These are phyloP conservation scores for Fusarium tuaranense DNA, from an alignment of 2,329 filamentous ascomycete genomes.

Conservation along the genomic window DNA sequence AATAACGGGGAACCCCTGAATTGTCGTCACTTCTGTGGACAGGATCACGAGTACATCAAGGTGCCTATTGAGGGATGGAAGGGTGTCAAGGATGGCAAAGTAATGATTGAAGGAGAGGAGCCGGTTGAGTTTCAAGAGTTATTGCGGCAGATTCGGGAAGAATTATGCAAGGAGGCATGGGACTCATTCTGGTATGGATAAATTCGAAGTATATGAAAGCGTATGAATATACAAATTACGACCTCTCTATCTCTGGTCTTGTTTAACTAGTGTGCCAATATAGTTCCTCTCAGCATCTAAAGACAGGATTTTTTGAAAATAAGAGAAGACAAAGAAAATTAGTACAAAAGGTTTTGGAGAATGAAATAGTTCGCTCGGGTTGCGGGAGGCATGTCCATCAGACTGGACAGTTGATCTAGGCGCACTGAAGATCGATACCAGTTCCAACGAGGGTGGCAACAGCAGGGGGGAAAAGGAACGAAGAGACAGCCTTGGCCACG, in stretches of 20 bases:
- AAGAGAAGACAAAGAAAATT: neutral
- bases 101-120: conserved; percentile 34
- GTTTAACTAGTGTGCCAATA: neutral
- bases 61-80: conserved; percentile 33
- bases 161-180: conserved; percentile 28
- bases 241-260: neutral
- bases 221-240: neutral
- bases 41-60: conserved; percentile 28
- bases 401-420: neutral
- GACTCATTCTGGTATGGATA: conserved; percentile 18
- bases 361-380: neutral
- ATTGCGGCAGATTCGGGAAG: conserved; percentile 13
- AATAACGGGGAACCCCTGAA: conserved; percentile 21
- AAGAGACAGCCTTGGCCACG: neutral
- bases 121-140: conserved; percentile 28
- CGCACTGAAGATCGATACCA: neutral
- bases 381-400: neutral
- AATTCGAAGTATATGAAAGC: neutral
- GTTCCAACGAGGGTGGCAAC: neutral
- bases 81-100: conserved; percentile 31
- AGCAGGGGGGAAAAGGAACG: neutral
- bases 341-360: neutral
- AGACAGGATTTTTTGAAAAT: neutral
- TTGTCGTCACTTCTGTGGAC: conserved; percentile 23
- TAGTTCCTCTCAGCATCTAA: neutral